Percentiles rank a stretch among this genome's conserved stretches.
These are phyloP conservation scores for Gossypium turneri DNA, from an alignment of 345 rosid genomes.

Conservation along the genomic window DNA sequence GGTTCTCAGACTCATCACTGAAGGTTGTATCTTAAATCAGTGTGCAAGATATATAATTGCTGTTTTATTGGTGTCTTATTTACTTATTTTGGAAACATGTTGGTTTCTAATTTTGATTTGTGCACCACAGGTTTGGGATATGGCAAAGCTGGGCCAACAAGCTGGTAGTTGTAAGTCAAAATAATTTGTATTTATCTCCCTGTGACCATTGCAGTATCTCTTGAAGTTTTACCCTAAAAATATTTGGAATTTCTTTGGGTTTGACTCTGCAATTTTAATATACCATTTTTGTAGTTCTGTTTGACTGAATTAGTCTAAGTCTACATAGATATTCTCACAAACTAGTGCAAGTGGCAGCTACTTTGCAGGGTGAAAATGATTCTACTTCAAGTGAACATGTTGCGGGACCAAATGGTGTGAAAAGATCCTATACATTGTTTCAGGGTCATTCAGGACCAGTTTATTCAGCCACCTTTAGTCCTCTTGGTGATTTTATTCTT, in stretches of 20 bases:
- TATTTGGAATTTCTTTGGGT: background rate
- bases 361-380: slow-evolving; percentile 69
- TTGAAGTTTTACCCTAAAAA: background rate
- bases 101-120: slow-evolving; percentile 25
- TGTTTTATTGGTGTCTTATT: background rate
- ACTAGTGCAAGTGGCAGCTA: slow-evolving; percentile 48
- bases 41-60: background rate
- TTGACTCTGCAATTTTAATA: background rate
- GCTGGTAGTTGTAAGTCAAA: slow-evolving; percentile 51
- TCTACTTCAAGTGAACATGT: slow-evolving; percentile 42
- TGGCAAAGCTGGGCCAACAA: slow-evolving; percentile 90
- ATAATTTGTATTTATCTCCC: background rate
- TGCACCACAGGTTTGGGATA: slow-evolving; percentile 81
- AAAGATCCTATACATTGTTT: slow-evolving; percentile 62
- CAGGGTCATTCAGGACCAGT: slow-evolving; percentile 96
- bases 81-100: background rate
- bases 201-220: no score
- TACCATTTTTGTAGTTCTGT: background rate
- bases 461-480: slow-evolving; percentile 83
- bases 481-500: slow-evolving; percentile 80
- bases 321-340: slow-evolving; percentile 7
- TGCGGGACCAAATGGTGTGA: slow-evolving; percentile 44
- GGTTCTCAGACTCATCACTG: slow-evolving; percentile 93
- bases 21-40: slow-evolving; percentile 44
- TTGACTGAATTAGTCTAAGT: background rate